Evolutionary conservation across 257 asterid genomes (phyloP).

Genomic region (Nicotiana tabacum): DNA sequence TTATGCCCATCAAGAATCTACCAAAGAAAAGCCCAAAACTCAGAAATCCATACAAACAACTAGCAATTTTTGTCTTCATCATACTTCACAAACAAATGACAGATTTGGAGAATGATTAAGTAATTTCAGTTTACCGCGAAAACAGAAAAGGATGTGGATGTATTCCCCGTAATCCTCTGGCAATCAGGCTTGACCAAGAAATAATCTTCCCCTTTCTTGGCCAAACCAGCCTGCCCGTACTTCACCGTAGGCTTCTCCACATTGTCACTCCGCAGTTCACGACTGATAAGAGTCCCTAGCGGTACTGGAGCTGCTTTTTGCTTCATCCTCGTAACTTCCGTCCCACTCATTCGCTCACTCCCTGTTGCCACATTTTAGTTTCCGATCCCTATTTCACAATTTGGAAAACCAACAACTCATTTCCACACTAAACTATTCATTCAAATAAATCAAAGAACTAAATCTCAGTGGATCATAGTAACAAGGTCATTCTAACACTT

Average conservation of each 20-base stretch:
- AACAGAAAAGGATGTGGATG: conserved; percentile 61
- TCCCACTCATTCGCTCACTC: conserved; percentile 41
- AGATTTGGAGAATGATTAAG: background rate
- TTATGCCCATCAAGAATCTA: conserved; percentile 97
- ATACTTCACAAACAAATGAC: background rate
- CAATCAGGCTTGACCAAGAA: conserved; percentile 64
- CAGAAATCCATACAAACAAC: background rate
- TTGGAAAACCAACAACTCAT: background rate
- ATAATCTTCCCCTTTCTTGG: conserved; percentile 92
- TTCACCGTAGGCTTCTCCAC: conserved; percentile 65
- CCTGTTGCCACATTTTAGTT: conserved; percentile 35
- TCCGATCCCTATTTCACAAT: background rate
- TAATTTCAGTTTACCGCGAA: conserved; percentile 54
- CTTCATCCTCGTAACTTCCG: conserved; percentile 58
- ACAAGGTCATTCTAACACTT: too few species aligned
- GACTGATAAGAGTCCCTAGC: conserved; percentile 73
- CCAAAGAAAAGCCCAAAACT: conserved; percentile 7
- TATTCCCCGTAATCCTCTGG: conserved; percentile 59
- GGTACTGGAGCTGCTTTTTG: conserved; percentile 64
- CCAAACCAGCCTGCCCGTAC: conserved; percentile 79
- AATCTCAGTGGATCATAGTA: too few species aligned
- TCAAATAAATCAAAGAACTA: too few species aligned
- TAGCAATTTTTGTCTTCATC: background rate
- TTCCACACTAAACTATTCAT: too few species aligned
- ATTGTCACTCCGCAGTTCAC: conserved; percentile 63